phyloP scores from a whole-genome alignment of 192 early-diverging fungal genomes.

The Phlyctochytrium bullatum region DNA sequence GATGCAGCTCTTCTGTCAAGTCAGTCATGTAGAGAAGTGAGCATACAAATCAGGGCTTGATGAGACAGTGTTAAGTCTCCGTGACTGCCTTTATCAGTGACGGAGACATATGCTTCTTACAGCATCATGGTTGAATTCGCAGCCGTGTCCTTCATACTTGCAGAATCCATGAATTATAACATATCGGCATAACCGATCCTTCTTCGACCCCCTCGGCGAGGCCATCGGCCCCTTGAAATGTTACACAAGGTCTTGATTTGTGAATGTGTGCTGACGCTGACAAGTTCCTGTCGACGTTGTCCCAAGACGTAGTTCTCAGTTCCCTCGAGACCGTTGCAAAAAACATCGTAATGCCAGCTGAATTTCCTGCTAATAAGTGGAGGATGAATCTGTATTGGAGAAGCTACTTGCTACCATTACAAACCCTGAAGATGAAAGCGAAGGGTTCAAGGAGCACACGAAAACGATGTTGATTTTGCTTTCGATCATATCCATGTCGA shows the following conservation, averaged over 20 bases:
- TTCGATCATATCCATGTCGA: background rate
- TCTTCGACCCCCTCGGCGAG: no score
- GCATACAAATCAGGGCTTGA: background rate
- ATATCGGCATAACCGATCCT: slow-evolving; percentile 70
- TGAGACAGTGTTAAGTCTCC: background rate
- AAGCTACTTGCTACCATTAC: no score
- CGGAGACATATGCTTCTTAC: background rate
- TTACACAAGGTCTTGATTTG: no score
- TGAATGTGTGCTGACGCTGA: no score
- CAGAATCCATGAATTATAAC: slow-evolving; percentile 82
- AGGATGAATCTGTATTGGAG: no score
- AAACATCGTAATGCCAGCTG: no score
- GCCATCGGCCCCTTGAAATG: no score
- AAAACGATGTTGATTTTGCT: background rate
- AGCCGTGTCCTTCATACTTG: slow-evolving; percentile 78
- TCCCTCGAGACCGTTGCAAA: no score
- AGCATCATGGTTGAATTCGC: slow-evolving; percentile 76
- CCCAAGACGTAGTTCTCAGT: no score
- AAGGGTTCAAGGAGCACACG: background rate
- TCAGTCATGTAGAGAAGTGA: background rate
- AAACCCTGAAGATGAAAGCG: no score
- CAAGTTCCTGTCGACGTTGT: no score
- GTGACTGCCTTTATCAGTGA: background rate
- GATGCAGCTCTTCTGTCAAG: background rate
- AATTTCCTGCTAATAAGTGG: no score